Percentiles rank a stretch among this genome's conserved stretches.
These are phyloP conservation scores for Yarrowia yakushimensis DNA, from an alignment of 805 yeast genomes.

Conservation along the genomic window DNA sequence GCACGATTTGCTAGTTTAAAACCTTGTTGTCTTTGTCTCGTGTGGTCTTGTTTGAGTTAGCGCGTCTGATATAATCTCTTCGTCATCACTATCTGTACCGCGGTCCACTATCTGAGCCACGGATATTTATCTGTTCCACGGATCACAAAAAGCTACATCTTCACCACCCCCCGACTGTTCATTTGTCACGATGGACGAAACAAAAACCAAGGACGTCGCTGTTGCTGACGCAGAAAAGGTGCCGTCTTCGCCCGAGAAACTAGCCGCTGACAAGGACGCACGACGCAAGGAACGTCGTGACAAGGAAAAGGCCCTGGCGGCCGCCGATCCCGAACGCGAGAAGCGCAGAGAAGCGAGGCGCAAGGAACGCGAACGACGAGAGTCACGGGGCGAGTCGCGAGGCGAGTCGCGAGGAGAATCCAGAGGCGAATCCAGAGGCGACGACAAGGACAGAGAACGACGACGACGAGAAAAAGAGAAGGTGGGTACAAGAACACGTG, in stretches of 20 bases:
- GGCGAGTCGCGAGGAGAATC: background rate
- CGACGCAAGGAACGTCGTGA: constrained; percentile 18
- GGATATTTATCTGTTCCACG: too few species aligned
- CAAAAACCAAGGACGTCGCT: background rate
- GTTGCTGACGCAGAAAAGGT: constrained; percentile 3
- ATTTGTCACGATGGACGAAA: background rate
- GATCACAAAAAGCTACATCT: background rate
- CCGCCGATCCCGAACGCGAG: constrained; percentile 9
- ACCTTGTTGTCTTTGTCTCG: background rate
- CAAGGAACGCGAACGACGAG: constrained; percentile 5
- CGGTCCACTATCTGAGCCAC: too few species aligned
- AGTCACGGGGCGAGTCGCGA: background rate
- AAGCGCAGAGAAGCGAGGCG: constrained; percentile 6
- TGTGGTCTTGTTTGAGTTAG: background rate
- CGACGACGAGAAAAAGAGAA: constrained; percentile 1
- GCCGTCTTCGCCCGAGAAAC: constrained; percentile 8
- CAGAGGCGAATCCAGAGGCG: background rate
- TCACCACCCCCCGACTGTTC: background rate
- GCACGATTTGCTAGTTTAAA: background rate
- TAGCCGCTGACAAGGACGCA: constrained; percentile 12
- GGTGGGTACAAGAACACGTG: too few species aligned
- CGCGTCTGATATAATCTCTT: background rate
- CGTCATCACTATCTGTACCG: constrained; percentile 1
- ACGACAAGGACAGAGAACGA: constrained; percentile 13
- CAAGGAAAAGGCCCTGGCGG: constrained; percentile 15